phyloP scores from a whole-genome alignment of 352 stramenopile genomes.

The Globisporangium alternatum region DNA sequence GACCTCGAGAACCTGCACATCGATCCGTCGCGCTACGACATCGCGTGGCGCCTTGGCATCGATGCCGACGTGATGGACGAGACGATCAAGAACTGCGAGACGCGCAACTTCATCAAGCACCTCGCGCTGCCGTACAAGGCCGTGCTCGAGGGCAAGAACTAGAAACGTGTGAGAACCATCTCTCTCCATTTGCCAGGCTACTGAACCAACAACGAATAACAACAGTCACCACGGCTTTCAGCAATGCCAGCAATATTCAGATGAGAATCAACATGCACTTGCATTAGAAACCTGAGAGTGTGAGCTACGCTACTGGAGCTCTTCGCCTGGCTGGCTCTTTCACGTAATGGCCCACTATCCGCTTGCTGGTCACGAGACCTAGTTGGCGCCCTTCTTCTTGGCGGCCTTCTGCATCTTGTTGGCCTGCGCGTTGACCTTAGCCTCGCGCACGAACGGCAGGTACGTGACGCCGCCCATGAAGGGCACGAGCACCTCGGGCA shows the following conservation, averaged over 20 bases:
- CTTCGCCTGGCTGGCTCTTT: neutral
- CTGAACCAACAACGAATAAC: neutral
- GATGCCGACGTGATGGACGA: constrained; percentile 83
- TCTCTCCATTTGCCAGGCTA: neutral
- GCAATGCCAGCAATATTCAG: neutral
- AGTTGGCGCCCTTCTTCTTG: constrained; percentile 89
- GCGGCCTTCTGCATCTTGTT: constrained; percentile 95
- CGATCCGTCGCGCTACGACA: constrained; percentile 69
- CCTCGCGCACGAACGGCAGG: constrained; percentile 96
- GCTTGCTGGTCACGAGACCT: constrained; percentile 11
- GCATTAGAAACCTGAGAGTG: neutral
- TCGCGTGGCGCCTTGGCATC: constrained; percentile 72
- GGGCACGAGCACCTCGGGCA: constrained; percentile 96
- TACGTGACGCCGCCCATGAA: constrained; percentile 99
- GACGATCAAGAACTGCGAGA: constrained; percentile 71
- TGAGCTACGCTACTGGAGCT: neutral
- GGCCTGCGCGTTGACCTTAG: constrained; percentile 89
- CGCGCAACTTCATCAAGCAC: constrained; percentile 86
- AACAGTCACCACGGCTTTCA: neutral
- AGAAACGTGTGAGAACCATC: neutral
- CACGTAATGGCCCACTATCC: neutral
- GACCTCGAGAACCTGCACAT: constrained; percentile 74
- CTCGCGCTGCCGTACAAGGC: constrained; percentile 75
- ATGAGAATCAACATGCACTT: neutral
- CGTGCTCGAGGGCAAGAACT: constrained; percentile 26